Evolutionary conservation across 1,284 basidiomycete genomes (phyloP).

Genomic region (Puccinia triticina): DNA sequence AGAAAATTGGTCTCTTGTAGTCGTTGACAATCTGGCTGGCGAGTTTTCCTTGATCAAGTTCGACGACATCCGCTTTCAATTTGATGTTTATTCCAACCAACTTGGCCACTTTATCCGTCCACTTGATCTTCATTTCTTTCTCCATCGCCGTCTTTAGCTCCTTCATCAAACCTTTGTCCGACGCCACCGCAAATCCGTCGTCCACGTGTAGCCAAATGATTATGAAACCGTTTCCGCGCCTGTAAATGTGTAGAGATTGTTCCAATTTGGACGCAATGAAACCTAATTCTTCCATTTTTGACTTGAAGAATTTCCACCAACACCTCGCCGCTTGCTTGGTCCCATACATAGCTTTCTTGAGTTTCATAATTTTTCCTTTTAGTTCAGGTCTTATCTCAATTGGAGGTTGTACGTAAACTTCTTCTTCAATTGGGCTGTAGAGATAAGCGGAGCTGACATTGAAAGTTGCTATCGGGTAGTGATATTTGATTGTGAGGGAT

Average conservation of each 20-base stretch:
- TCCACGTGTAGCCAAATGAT: neutral
- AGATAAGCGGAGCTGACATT: constrained; percentile 8
- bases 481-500: neutral
- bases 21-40: neutral
- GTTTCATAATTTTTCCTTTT: no score
- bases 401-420: no score
- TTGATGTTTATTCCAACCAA: constrained; percentile 8
- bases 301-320: constrained; percentile 29
- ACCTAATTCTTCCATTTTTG: constrained; percentile 5
- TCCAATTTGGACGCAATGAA: neutral
- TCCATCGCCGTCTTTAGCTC: neutral
- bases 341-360: constrained; percentile 32
- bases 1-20: neutral
- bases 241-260: neutral
- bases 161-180: neutral
- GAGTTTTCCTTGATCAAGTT: neutral
- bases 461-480: neutral
- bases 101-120: neutral
- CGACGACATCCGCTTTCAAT: neutral
- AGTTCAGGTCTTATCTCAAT: no score
- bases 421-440: no score
- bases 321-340: neutral
- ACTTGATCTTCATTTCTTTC: constrained; percentile 19
- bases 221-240: neutral
- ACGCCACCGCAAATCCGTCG: constrained; percentile 4